These are phyloP conservation scores for Saturnispora bothae DNA, from an alignment of 805 yeast genomes.

Conservation along the genomic window DNA sequence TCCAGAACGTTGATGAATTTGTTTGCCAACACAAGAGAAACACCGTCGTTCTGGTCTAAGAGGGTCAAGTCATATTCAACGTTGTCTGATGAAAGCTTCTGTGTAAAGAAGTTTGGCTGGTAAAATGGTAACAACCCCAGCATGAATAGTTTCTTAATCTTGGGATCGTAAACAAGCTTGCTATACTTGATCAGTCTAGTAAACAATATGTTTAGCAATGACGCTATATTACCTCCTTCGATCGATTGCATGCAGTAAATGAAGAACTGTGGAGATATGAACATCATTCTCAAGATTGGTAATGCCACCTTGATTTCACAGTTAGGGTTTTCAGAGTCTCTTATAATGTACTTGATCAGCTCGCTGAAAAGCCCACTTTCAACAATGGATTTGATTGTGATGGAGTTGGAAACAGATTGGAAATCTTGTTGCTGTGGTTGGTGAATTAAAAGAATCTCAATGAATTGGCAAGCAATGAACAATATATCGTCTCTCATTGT, in stretches of 20 bases:
- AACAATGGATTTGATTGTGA: constrained; percentile 22
- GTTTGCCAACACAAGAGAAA: constrained; percentile 17
- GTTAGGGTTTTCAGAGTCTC: constrained; percentile 35
- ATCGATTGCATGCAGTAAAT: constrained; percentile 12
- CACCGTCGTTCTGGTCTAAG: constrained; percentile 14
- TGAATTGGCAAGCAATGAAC: constrained; percentile 40
- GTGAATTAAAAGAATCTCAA: constrained; percentile 40
- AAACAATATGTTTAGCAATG: constrained; percentile 14
- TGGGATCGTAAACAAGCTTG: constrained; percentile 57
- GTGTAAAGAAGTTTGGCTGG: constrained; percentile 12
- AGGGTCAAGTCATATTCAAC: constrained; percentile 21
- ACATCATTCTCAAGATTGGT: constrained; percentile 32
- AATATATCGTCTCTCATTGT: constrained; percentile 65
- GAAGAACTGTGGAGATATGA: constrained; percentile 27
- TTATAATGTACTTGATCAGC: constrained; percentile 31
- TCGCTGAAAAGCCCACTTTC: constrained; percentile 37
- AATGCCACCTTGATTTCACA: constrained; percentile 30
- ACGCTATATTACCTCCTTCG: constrained; percentile 5
- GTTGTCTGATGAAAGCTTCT: constrained; percentile 10
- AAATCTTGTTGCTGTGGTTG: constrained; percentile 9
- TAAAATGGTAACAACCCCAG: constrained; percentile 24
- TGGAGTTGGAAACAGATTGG: constrained; percentile 8
- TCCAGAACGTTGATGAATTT: constrained; percentile 22
- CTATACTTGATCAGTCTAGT: constrained; percentile 23
- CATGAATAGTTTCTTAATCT: constrained; percentile 47